Evolutionary conservation across 2,329 filamentous ascomycete genomes (phyloP).

Genomic region (Aspergillus felis): DNA sequence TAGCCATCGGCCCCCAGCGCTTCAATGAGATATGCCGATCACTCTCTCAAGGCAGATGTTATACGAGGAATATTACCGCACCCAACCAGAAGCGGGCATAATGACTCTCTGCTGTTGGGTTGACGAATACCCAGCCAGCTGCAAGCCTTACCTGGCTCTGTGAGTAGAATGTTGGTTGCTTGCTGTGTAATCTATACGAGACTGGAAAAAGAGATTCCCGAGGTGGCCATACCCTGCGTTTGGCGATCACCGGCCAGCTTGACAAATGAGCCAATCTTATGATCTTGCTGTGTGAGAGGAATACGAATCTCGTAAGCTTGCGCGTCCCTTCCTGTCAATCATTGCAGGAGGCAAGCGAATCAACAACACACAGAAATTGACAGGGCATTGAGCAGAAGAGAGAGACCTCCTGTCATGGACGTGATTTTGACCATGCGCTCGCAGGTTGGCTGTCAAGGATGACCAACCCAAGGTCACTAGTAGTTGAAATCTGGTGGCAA

Average conservation of each 20-base stretch:
- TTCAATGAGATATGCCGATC: background rate
- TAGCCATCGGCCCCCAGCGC: background rate
- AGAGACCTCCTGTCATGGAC: background rate
- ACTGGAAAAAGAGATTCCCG: background rate
- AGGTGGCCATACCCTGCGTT: background rate
- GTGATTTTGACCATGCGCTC: background rate
- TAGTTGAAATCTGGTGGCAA: background rate
- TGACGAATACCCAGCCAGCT: background rate
- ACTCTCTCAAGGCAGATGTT: background rate
- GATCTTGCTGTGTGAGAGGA: background rate
- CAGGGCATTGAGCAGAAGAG: background rate
- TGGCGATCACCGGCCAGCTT: background rate
- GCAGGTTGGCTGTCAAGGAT: background rate
- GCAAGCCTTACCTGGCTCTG: background rate
- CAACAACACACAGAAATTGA: background rate
- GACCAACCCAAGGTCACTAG: background rate
- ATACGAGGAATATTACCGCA: background rate
- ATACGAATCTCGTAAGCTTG: background rate
- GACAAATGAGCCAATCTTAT: background rate
- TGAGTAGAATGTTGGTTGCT: background rate
- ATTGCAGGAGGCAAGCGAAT: background rate
- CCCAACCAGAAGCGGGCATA: background rate
- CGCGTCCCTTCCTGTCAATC: background rate
- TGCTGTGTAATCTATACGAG: background rate
- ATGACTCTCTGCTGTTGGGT: background rate